Evolutionary conservation across 2,329 filamentous ascomycete species (phyloP).

Genomic region (Nakataea oryzae): DNA sequence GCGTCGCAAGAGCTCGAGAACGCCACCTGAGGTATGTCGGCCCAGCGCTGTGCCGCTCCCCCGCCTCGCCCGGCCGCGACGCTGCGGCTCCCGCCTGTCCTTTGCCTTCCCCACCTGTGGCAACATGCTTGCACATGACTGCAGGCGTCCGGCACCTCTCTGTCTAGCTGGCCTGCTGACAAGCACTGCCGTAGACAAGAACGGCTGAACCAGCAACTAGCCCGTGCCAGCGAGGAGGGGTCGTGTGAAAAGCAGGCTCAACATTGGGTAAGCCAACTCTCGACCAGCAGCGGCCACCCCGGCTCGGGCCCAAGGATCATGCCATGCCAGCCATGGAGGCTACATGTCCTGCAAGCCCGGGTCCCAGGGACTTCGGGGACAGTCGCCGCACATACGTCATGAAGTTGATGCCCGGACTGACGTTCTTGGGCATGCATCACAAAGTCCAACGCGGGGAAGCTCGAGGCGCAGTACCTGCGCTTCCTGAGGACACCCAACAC

Average conservation of each 20-base stretch:
- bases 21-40: slow-evolving; percentile 54
- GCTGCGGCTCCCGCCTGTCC: neutral
- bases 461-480: slow-evolving; percentile 59
- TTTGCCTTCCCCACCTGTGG: neutral
- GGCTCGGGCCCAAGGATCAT: too few species aligned
- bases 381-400: neutral
- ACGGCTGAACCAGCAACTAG: slow-evolving; percentile 1
- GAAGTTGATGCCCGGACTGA: neutral
- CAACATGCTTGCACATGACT: neutral
- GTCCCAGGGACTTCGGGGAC: too few species aligned
- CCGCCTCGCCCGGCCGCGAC: neutral
- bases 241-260: slow-evolving; percentile 30
- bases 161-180: neutral
- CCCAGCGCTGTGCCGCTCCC: slow-evolving; percentile 2
- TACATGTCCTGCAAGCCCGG: too few species aligned
- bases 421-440: neutral
- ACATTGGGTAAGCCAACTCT: slow-evolving; percentile 22
- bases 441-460: slow-evolving; percentile 7
- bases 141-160: too few species aligned
- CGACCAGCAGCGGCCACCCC: neutral
- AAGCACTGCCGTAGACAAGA: neutral
- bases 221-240: neutral
- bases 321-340: too few species aligned
- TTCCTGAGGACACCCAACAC: slow-evolving; percentile 62
- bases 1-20: slow-evolving; percentile 64